A percentile compares a stretch with the other conserved stretches of the same genome.
These are phyloP conservation scores for Auricularia heimuer DNA, from an alignment of 768 basidiomycete genomes.

Conservation along the genomic window DNA sequence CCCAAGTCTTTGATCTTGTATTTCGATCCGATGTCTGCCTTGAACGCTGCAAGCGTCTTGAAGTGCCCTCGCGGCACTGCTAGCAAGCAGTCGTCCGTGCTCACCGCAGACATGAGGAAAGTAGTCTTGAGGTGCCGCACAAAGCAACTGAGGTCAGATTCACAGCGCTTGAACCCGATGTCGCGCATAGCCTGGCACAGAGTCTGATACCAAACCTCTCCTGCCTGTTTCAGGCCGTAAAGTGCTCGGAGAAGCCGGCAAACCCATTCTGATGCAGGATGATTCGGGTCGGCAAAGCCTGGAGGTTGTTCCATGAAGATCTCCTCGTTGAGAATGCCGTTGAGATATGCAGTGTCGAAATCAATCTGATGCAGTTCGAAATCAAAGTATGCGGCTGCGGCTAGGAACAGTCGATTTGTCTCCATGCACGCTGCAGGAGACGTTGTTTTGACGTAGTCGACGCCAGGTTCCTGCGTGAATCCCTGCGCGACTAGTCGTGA, in stretches of 20 bases:
- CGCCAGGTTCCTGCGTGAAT: no score
- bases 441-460: slow-evolving; percentile 16
- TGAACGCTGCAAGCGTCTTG: no score
- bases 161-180: slow-evolving; percentile 5
- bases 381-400: slow-evolving; percentile 25
- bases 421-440: slow-evolving; percentile 18
- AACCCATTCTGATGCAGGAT: neutral
- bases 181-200: slow-evolving; percentile 18
- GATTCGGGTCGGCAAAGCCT: slow-evolving; percentile 1
- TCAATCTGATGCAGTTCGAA: slow-evolving; percentile 34
- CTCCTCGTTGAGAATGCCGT: slow-evolving; percentile 22
- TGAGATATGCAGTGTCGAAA: slow-evolving; percentile 33
- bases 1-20: no score
- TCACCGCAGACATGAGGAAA: slow-evolving; percentile 5
- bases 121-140: slow-evolving; percentile 18
- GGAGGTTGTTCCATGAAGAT: slow-evolving; percentile 13
- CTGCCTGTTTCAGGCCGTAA: slow-evolving; percentile 33
- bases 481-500: no score
- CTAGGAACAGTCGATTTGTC: slow-evolving; percentile 21
- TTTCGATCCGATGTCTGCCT: neutral
- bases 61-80: no score
- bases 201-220: slow-evolving; percentile 22
- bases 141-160: slow-evolving; percentile 20
- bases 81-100: slow-evolving; percentile 14
- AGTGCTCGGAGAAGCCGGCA: slow-evolving; percentile 18